phyloP scores from a whole-genome alignment of 202 grass and related monocot species.

The Setaria italica region DNA sequence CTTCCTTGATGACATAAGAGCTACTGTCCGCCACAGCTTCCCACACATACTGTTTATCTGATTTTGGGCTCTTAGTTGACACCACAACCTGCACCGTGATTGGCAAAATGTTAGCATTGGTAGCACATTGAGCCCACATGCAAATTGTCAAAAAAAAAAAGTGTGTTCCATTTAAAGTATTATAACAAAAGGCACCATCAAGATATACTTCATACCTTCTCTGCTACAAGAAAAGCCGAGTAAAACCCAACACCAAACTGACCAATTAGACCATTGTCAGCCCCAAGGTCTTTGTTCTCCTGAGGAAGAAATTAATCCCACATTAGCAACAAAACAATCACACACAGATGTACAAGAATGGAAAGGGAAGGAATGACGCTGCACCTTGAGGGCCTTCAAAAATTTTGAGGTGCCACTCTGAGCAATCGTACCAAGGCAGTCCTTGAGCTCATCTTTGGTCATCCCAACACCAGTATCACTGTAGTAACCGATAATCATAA shows the following conservation, averaged over 20 bases:
- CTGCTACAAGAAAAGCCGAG: slow-evolving; percentile 83
- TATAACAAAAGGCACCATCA: background rate
- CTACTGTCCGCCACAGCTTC: slow-evolving; percentile 76
- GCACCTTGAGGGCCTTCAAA: slow-evolving; percentile 78
- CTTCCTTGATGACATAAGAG: slow-evolving; percentile 82
- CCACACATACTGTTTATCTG: slow-evolving; percentile 89
- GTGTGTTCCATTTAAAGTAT: background rate
- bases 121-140: background rate
- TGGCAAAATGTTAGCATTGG: background rate
- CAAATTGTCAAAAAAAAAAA: background rate
- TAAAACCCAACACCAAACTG: slow-evolving; percentile 97
- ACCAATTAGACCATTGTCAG: slow-evolving; percentile 81
- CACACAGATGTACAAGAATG: background rate
- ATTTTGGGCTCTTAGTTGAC: slow-evolving; percentile 85
- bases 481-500: slow-evolving; percentile 20
- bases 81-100: slow-evolving; percentile 59
- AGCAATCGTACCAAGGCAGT: slow-evolving; percentile 86
- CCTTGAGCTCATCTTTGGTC: slow-evolving; percentile 88
- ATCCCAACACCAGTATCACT: slow-evolving; percentile 89
- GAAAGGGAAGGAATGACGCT: background rate
- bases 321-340: slow-evolving; percentile 13
- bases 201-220: slow-evolving; percentile 57
- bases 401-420: slow-evolving; percentile 94
- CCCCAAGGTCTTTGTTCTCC: slow-evolving; percentile 86
- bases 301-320: slow-evolving; percentile 40